phyloP scores from a whole-genome alignment of 2,329 filamentous ascomycete genomes.

The Aspergillus sp. region DNA sequence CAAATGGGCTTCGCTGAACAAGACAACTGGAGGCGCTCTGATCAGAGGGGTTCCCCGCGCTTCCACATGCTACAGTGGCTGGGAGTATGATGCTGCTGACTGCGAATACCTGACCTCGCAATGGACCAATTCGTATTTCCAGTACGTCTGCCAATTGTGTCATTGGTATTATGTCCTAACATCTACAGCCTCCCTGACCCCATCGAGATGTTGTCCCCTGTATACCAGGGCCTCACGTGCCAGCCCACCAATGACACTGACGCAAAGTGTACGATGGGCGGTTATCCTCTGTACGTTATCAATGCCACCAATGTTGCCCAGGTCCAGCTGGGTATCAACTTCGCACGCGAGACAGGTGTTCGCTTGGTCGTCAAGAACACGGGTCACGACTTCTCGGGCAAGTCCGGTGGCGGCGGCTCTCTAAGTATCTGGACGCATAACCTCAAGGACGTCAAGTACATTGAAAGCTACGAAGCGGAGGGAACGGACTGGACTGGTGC shows the following conservation, averaged over 20 bases:
- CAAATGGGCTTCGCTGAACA: constrained; percentile 24
- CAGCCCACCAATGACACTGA: constrained; percentile 25
- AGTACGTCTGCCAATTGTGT: no score
- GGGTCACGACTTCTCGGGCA: constrained; percentile 50
- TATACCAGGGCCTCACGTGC: constrained; percentile 28
- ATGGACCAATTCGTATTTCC: constrained; percentile 27
- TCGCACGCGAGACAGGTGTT: constrained; percentile 26
- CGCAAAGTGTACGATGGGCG: constrained; percentile 29
- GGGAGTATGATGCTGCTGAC: constrained; percentile 21
- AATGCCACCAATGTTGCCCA: constrained; percentile 35
- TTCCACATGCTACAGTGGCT: constrained; percentile 26
- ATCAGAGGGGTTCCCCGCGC: constrained; percentile 30
- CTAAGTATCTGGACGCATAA: constrained; percentile 53
- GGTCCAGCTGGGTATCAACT: constrained; percentile 34
- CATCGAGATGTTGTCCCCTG: constrained; percentile 22
- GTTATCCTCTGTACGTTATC: constrained; percentile 36
- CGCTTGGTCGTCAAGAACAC: constrained; percentile 46
- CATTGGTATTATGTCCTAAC: neutral
- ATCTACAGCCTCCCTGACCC: constrained; percentile 20
- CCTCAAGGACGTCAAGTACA: constrained; percentile 45
- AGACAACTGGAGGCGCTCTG: constrained; percentile 24
- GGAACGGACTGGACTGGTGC: constrained; percentile 47
- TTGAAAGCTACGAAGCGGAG: constrained; percentile 36
- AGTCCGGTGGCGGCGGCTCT: constrained; percentile 48
- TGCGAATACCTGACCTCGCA: constrained; percentile 21